Base-by-base conservation (phyloP, 2,329 filamentous ascomycete species). In the Lasiodiplodia theobromae region DNA sequence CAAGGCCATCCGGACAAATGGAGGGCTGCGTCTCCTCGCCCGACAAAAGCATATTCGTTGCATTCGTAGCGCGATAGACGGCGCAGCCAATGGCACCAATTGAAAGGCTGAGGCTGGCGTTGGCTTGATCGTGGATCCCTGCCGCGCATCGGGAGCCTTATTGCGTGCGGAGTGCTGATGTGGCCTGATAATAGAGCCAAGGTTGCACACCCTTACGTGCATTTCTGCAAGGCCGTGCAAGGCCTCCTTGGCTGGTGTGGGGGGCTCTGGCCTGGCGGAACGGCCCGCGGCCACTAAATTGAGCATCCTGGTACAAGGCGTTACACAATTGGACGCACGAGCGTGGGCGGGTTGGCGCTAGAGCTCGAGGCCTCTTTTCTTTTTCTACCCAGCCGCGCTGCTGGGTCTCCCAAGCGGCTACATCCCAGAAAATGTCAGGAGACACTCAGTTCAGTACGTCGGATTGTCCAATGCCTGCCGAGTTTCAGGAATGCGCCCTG, bases 151-250 rank as follows among this genome's bases (percentile, higher is more conserved):
- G 47, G 60, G 47, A 38, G 58, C 40, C 28, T 52, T 31, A 64
- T 64, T 64, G 47, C 60, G 60, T 52, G 44, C 31, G 60, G 60
- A 52, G 60, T 23, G 60, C 28, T 6, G 60, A 64, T 52, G 60
- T 64, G 60, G 60, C 23, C 60, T 64, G 60, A 64, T 47, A 64
- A 37, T 23, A 52, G 37, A 60, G 28, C 60, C 60, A 64, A 64
- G 21, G 44, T 64, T 52, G 60, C 60, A 52, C 47, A 64, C 47
- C 60, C 60, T 64, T 64, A 64, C 60, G 60, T 64, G 60, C 60
- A 64, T 64, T 64, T 64, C 60, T 64, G 60, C 60, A 64, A 64
- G 60, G 60, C 60, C 23, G 47, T 64, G 60, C 60, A 52, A 64
- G 60, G 60, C 31, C 60, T 34, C 31, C 60, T 52, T 47, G 16